These are phyloP conservation scores for Coix lacrymajobi DNA, from an alignment of 176 grass and related monocot species.

Conservation along the genomic window DNA sequence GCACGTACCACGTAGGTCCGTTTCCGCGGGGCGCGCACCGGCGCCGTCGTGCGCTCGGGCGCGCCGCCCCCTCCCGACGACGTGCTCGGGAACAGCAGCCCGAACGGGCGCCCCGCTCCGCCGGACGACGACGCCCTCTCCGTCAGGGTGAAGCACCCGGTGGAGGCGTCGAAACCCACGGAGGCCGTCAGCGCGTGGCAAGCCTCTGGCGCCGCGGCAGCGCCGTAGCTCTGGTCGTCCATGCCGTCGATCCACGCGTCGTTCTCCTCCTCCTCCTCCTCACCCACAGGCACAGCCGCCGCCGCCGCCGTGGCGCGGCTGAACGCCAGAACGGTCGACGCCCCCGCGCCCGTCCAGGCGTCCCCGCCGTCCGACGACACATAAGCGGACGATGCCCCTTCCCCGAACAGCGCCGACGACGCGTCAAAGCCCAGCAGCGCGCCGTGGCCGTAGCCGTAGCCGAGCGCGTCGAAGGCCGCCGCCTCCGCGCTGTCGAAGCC, in stretches of 20 bases:
- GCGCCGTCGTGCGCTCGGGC: slow-evolving; percentile 17
- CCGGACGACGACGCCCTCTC: background rate
- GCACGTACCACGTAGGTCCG: slow-evolving; percentile 33
- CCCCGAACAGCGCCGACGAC: background rate
- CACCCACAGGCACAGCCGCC: background rate
- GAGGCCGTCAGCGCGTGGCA: background rate
- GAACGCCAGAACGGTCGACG: slow-evolving; percentile 54
- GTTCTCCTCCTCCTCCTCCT: slow-evolving; percentile 27
- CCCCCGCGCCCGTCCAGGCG: slow-evolving; percentile 11
- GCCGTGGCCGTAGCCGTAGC: slow-evolving; percentile 23
- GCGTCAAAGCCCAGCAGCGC: slow-evolving; percentile 10
- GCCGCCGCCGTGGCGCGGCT: background rate
- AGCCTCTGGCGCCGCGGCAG: background rate
- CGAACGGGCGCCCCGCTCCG: slow-evolving; percentile 13
- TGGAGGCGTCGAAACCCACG: slow-evolving; percentile 18
- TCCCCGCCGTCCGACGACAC: background rate
- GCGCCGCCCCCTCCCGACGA: background rate
- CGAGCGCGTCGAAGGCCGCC: slow-evolving; percentile 14
- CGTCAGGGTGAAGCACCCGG: slow-evolving; percentile 33
- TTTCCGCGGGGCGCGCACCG: slow-evolving; percentile 38
- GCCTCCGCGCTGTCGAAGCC: slow-evolving; percentile 15
- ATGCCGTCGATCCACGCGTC: slow-evolving; percentile 60
- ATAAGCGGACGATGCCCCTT: background rate
- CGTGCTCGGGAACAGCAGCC: slow-evolving; percentile 38
- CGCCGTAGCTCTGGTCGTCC: slow-evolving; percentile 40